Percentiles rank a stretch among this genome's conserved stretches.
phyloP scores from a whole-genome alignment of 176 grass and related monocot species.

The Phragmites australis region DNA sequence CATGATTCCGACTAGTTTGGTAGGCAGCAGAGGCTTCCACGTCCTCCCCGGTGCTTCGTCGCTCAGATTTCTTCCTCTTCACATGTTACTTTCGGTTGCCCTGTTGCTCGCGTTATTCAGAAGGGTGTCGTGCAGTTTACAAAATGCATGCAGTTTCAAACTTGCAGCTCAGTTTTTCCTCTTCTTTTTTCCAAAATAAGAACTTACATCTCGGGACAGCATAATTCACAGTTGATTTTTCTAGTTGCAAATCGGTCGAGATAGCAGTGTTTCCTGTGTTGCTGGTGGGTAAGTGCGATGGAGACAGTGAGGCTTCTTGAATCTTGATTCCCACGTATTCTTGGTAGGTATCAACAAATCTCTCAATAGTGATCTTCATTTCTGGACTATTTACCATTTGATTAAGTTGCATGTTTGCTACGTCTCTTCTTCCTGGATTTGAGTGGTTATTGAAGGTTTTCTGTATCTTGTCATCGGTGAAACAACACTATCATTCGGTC shows the following conservation, averaged over 20 bases:
- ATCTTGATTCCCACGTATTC: not conserved
- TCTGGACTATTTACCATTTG: not conserved
- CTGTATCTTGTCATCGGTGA: not conserved
- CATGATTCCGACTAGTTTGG: not conserved
- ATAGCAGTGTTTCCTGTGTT: not conserved
- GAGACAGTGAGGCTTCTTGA: not conserved
- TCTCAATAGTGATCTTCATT: not conserved
- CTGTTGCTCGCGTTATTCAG: not conserved
- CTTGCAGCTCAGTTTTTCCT: too few species aligned
- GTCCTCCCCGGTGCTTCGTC: not conserved
- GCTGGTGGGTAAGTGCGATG: not conserved
- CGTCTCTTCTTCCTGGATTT: not conserved
- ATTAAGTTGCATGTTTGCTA: too few species aligned
- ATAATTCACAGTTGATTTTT: too few species aligned
- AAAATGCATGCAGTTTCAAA: too few species aligned
- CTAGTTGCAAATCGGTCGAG: not conserved
- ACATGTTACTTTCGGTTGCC: slow-evolving; percentile 5
- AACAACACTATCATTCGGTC: not conserved
- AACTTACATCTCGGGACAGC: too few species aligned
- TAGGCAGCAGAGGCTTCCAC: slow-evolving; percentile 25
- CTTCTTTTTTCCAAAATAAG: too few species aligned
- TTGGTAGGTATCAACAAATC: not conserved
- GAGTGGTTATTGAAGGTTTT: not conserved
- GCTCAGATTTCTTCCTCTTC: not conserved
- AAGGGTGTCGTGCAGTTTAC: not conserved